These are phyloP conservation scores for Geotrichum fermentans DNA, from an alignment of 1,139 yeast genomes.

Conservation along the genomic window DNA sequence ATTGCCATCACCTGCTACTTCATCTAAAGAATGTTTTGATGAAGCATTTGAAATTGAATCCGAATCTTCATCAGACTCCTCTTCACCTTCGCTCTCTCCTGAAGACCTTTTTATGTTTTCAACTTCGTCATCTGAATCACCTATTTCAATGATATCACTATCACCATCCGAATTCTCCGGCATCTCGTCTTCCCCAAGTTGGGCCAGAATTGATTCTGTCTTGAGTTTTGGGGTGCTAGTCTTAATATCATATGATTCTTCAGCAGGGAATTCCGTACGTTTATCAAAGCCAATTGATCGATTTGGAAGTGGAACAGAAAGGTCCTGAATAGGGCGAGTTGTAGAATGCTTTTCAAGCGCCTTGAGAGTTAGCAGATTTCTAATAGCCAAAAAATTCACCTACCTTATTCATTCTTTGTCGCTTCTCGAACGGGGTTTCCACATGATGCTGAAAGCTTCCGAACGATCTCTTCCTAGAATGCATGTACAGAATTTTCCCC, in stretches of 20 bases:
- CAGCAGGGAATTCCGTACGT: not conserved
- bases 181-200: too few species aligned
- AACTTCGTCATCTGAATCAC: too few species aligned
- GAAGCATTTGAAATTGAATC: too few species aligned
- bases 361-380: conserved; percentile 1
- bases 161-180: too few species aligned
- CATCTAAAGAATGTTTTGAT: too few species aligned
- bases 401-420: not conserved
- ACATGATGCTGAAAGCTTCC: conserved; percentile 9
- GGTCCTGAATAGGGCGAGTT: too few species aligned
- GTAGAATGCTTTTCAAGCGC: not conserved
- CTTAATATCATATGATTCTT: not conserved
- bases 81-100: too few species aligned
- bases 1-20: too few species aligned
- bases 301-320: not conserved
- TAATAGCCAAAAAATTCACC: not conserved
- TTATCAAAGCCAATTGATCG: not conserved
- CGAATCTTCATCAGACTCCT: too few species aligned
- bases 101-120: too few species aligned
- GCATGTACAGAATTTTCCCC: conserved; percentile 31
- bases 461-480: conserved; percentile 14
- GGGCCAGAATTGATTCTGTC: too few species aligned
- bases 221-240: not conserved
- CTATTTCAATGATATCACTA: not conserved
- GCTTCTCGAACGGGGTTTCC: conserved; percentile 10